A percentile compares a stretch with the other conserved stretches of the same genome.
phyloP scores from a whole-genome alignment of 2,329 filamentous ascomycete genomes.

The Arachnopeziza araneosa region DNA sequence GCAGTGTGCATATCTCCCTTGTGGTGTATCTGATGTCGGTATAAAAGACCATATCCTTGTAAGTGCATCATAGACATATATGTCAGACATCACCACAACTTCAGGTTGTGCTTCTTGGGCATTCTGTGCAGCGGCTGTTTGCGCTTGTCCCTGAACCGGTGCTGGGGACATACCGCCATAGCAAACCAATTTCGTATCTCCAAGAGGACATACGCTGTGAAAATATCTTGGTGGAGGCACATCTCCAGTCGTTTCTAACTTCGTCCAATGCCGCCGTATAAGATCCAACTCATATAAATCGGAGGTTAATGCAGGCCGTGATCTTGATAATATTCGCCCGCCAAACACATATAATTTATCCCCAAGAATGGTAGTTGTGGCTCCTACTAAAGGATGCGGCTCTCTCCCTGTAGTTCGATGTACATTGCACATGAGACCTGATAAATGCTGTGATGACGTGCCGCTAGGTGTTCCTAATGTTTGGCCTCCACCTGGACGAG shows the following conservation, averaged over 20 bases:
- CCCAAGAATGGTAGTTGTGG: constrained; percentile 89
- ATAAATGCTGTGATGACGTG: constrained; percentile 50
- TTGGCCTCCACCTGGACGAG: constrained; percentile 32
- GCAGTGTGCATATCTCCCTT: constrained; percentile 95
- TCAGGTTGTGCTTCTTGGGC: constrained; percentile 67
- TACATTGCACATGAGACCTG: constrained; percentile 65
- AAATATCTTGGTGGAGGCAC: constrained; percentile 91
- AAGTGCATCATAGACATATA: constrained; percentile 87
- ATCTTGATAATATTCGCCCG: constrained; percentile 79
- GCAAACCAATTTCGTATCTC: constrained; percentile 93
- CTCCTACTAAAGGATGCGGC: constrained; percentile 85
- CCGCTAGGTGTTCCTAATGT: constrained; percentile 39
- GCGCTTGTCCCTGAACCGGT: constrained; percentile 37
- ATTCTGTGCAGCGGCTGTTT: constrained; percentile 37
- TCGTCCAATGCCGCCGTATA: constrained; percentile 87
- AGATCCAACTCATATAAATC: constrained; percentile 93
- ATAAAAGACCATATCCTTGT: constrained; percentile 82
- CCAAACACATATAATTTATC: constrained; percentile 98
- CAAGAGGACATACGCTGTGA: constrained; percentile 88
- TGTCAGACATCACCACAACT: constrained; percentile 95
- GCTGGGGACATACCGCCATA: constrained; percentile 97
- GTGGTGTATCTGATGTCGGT: constrained; percentile 72
- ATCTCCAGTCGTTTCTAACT: constrained; percentile 77
- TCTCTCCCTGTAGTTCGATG: constrained; percentile 84
- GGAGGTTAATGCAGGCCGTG: constrained; percentile 74